Evolutionary conservation across 306 rosid species (phyloP).

Genomic region (Lathyrus oleraceus): DNA sequence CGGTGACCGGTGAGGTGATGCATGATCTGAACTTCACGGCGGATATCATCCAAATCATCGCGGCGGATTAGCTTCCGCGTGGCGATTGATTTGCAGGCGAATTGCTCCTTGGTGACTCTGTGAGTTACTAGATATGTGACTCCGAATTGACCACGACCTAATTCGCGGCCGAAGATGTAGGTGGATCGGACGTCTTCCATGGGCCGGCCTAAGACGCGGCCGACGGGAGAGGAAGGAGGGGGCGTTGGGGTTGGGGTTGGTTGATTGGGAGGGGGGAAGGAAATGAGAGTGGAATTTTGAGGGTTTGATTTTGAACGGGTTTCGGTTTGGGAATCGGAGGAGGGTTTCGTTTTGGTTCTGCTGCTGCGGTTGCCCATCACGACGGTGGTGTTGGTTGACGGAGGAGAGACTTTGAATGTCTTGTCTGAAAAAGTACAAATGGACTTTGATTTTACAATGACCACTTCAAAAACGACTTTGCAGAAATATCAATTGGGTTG

Average conservation of each 20-base stretch:
- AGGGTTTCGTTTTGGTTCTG: slow-evolving; percentile 18
- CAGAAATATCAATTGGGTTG: too few species aligned
- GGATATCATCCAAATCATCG: slow-evolving; percentile 83
- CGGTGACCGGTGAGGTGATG: slow-evolving; percentile 96
- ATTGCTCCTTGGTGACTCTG: slow-evolving; percentile 61
- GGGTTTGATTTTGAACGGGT: neutral
- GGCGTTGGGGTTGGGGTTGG: neutral
- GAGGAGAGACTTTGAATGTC: too few species aligned
- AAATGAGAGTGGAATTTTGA: slow-evolving; percentile 30
- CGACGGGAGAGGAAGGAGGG: slow-evolving; percentile 28
- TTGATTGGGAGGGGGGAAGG: slow-evolving; percentile 28
- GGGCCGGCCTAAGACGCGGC: slow-evolving; percentile 85
- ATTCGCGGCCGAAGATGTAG: slow-evolving; percentile 84
- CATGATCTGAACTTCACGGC: slow-evolving; percentile 99
- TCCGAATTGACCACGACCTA: slow-evolving; percentile 97
- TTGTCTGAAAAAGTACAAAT: neutral
- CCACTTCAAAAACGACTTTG: too few species aligned
- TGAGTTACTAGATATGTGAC: slow-evolving; percentile 80
- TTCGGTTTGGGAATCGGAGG: slow-evolving; percentile 26
- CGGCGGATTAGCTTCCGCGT: slow-evolving; percentile 65
- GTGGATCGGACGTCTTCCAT: slow-evolving; percentile 73
- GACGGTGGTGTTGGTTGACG: neutral
- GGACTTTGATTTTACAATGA: neutral
- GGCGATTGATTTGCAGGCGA: slow-evolving; percentile 95
- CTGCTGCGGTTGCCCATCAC: slow-evolving; percentile 59